These are phyloP conservation scores for Hanseniaspora clermontiae DNA, from an alignment of 805 yeast genomes.

Conservation along the genomic window DNA sequence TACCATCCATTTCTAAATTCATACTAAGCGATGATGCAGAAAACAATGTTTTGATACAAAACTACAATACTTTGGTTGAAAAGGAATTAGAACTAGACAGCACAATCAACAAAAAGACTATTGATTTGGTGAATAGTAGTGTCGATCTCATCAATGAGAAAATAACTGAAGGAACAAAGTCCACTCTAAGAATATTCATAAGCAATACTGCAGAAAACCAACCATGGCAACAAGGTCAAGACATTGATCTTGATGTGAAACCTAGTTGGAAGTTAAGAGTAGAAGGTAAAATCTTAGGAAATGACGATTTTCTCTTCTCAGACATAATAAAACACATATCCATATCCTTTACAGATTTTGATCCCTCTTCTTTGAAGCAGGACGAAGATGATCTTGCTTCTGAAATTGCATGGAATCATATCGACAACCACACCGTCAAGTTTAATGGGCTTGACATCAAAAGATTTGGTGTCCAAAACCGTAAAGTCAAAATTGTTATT, in stretches of 20 bases:
- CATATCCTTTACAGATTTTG: slow-evolving; percentile 43
- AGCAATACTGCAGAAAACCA: slow-evolving; percentile 77
- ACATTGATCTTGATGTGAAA: slow-evolving; percentile 21
- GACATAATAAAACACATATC: slow-evolving; percentile 73
- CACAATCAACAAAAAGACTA: slow-evolving; percentile 4
- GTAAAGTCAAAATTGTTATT: slow-evolving; percentile 59
- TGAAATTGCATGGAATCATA: slow-evolving; percentile 82
- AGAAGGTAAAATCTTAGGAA: slow-evolving; percentile 68
- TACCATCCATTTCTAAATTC: slow-evolving; percentile 5
- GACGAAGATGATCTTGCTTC: slow-evolving; percentile 27
- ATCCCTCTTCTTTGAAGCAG: slow-evolving; percentile 27
- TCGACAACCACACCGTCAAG: slow-evolving; percentile 33
- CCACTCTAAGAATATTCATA: slow-evolving; percentile 62
- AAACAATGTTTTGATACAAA: not conserved
- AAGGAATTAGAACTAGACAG: slow-evolving; percentile 3
- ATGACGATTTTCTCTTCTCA: slow-evolving; percentile 48
- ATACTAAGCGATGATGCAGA: not conserved
- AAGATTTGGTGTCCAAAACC: slow-evolving; percentile 56
- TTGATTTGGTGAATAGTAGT: slow-evolving; percentile 19
- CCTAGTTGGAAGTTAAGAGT: slow-evolving; percentile 75
- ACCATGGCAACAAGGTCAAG: slow-evolving; percentile 57
- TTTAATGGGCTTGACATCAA: slow-evolving; percentile 87
- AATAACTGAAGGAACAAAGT: slow-evolving; percentile 31
- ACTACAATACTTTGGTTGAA: slow-evolving; percentile 1
- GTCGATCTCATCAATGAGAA: slow-evolving; percentile 20